phyloP scores from a whole-genome alignment of 2,329 filamentous ascomycete genomes.

The Xylaria sp. region DNA sequence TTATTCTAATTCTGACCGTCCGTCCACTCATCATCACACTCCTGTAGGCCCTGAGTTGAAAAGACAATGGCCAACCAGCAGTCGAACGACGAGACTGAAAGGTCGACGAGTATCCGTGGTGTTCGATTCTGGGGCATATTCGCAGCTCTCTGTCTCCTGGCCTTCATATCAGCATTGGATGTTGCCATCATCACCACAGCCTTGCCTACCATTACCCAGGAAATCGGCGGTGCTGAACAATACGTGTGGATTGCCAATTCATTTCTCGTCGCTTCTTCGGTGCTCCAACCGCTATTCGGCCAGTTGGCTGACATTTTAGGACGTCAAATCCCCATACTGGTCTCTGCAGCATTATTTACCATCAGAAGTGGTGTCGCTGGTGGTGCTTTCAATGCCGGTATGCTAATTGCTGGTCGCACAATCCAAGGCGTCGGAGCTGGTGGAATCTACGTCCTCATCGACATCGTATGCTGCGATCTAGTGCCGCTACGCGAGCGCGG shows the following conservation, averaged over 20 bases:
- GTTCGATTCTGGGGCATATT: no score
- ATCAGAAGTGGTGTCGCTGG: constrained; percentile 50
- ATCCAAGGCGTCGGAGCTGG: constrained; percentile 47
- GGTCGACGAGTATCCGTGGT: no score
- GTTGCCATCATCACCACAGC: constrained; percentile 19
- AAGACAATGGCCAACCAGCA: no score
- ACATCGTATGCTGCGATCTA: constrained; percentile 52
- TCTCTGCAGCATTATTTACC: constrained; percentile 44
- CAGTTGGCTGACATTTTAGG: constrained; percentile 51
- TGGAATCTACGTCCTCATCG: constrained; percentile 41
- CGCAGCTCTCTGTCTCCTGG: no score
- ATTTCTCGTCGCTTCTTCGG: constrained; percentile 31
- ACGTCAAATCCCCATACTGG: constrained; percentile 41
- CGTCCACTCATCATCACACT: no score
- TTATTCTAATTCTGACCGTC: no score
- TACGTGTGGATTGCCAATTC: constrained; percentile 23
- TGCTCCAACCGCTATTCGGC: constrained; percentile 47
- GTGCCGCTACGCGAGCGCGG: constrained; percentile 49
- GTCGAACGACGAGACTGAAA: no score
- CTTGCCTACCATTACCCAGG: constrained; percentile 15
- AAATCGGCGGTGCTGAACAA: constrained; percentile 11
- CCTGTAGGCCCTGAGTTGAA: no score
- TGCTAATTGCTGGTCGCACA: constrained; percentile 44
- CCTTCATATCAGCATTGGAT: constrained; percentile 13
- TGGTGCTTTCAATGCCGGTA: constrained; percentile 39